A percentile compares a stretch with the other conserved stretches of the same genome.
Evolutionary conservation across 2,329 filamentous ascomycete species (phyloP).

Genomic region (Cytospora schulzeri): DNA sequence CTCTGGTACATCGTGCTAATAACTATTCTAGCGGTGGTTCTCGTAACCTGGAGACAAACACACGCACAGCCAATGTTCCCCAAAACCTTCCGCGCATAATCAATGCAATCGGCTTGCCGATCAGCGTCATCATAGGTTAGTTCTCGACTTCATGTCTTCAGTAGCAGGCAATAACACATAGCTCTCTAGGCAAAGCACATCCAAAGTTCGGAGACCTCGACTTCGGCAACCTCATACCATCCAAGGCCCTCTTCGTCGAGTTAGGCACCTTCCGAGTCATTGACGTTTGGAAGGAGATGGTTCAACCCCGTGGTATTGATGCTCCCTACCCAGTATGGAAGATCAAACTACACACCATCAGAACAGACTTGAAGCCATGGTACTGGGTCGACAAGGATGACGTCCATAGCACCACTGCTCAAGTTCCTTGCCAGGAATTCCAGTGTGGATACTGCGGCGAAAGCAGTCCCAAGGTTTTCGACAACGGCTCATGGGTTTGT

Average conservation of each 20-base stretch:
- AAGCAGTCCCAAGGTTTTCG: constrained; percentile 3
- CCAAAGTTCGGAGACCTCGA: constrained; percentile 31
- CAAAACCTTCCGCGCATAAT: neutral
- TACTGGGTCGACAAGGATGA: constrained; percentile 54
- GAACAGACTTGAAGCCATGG: constrained; percentile 46
- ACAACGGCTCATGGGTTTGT: constrained; percentile 15
- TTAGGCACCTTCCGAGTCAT: constrained; percentile 71
- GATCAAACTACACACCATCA: constrained; percentile 67
- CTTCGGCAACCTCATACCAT: constrained; percentile 52
- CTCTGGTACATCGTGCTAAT: neutral
- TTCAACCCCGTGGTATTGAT: constrained; percentile 29
- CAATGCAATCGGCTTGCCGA: constrained; percentile 39
- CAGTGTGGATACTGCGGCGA: constrained; percentile 1
- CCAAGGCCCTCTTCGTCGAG: constrained; percentile 59
- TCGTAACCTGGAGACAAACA: constrained; percentile 33
- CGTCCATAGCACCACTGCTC: constrained; percentile 14
- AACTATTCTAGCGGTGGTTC: constrained; percentile 52
- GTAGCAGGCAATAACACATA: constrained; percentile 17
- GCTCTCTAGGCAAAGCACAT: constrained; percentile 51
- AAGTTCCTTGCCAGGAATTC: neutral
- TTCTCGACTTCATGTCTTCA: neutral
- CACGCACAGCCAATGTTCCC: neutral
- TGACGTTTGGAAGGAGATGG: constrained; percentile 67
- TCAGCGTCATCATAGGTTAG: constrained; percentile 59
- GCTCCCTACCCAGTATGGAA: constrained; percentile 44